A percentile compares a stretch with the other conserved stretches of the same genome.
These are phyloP conservation scores for Alternaria ventricosa DNA, from an alignment of 2,329 filamentous ascomycete genomes.

Conservation along the genomic window DNA sequence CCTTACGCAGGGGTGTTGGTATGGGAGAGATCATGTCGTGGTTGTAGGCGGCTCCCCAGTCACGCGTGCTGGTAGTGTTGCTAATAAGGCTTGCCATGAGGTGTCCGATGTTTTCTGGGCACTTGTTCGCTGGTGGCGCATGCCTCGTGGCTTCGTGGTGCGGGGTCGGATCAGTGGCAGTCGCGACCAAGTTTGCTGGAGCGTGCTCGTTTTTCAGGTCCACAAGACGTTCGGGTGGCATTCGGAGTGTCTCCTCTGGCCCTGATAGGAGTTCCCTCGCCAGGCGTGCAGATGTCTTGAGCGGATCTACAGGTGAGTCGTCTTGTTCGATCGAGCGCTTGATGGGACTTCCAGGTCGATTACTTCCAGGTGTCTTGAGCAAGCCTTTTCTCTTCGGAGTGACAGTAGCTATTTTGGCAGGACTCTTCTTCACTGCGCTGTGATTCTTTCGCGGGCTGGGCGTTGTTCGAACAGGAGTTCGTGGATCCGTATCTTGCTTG, in stretches of 20 bases:
- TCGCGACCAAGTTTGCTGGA: neutral
- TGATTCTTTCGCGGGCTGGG: slow-evolving; percentile 6
- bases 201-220: neutral
- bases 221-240: neutral
- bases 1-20: slow-evolving; percentile 25
- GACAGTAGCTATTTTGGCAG: neutral
- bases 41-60: neutral
- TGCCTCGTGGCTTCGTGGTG: neutral
- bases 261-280: neutral
- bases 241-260: neutral
- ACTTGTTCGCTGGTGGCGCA: neutral
- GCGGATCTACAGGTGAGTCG: neutral
- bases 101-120: slow-evolving; percentile 20
- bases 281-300: neutral
- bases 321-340: slow-evolving; percentile 3
- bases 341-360: slow-evolving; percentile 2
- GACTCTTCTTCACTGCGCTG: neutral
- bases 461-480: neutral
- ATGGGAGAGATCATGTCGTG: slow-evolving; percentile 7
- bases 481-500: neutral
- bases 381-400: neutral
- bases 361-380: neutral
- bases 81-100: slow-evolving; percentile 19
- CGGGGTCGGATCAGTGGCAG: neutral
- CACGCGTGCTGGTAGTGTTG: neutral